phyloP scores from a whole-genome alignment of 805 yeast species.

The Kluyveromyces wickerhamii region DNA sequence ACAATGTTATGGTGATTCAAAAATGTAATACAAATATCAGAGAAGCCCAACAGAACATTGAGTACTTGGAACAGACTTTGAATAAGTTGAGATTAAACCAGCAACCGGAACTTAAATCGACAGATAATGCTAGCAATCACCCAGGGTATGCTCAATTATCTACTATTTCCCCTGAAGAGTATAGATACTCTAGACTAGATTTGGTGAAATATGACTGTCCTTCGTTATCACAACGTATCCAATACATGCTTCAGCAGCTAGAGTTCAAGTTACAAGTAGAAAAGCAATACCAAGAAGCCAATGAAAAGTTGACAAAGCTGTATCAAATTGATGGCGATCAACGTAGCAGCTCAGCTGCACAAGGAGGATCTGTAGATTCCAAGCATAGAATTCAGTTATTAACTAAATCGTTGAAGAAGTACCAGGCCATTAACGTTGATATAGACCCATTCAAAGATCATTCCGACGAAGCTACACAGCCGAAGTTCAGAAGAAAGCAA shows the following conservation, averaged over 20 bases:
- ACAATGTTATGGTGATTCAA: slow-evolving; percentile 76
- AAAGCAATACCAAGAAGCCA: slow-evolving; percentile 86
- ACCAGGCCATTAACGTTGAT: slow-evolving; percentile 79
- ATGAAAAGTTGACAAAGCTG: slow-evolving; percentile 77
- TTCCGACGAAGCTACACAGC: slow-evolving; percentile 59
- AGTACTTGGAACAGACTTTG: slow-evolving; percentile 74
- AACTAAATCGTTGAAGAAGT: slow-evolving; percentile 75
- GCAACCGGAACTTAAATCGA: not conserved
- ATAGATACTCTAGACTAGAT: slow-evolving; percentile 59
- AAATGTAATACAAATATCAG: slow-evolving; percentile 84
- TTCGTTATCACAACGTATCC: slow-evolving; percentile 87
- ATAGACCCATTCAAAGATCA: slow-evolving; percentile 48
- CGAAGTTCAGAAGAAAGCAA: slow-evolving; percentile 73
- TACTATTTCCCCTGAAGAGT: slow-evolving; percentile 29
- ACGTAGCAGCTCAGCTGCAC: slow-evolving; percentile 77
- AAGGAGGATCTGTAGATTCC: slow-evolving; percentile 76
- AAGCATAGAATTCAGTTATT: slow-evolving; percentile 78
- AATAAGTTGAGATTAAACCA: slow-evolving; percentile 40
- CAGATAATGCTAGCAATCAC: slow-evolving; percentile 10
- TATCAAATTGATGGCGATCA: slow-evolving; percentile 90
- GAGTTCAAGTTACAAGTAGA: slow-evolving; percentile 93
- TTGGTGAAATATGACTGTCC: slow-evolving; percentile 89
- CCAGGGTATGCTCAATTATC: slow-evolving; percentile 31
- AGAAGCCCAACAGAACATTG: slow-evolving; percentile 87
- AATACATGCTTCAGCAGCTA: slow-evolving; percentile 88